Conservation (phyloP, 2,329 filamentous ascomycete genomes). For the Hypoxylon rubiginosum region DNA sequence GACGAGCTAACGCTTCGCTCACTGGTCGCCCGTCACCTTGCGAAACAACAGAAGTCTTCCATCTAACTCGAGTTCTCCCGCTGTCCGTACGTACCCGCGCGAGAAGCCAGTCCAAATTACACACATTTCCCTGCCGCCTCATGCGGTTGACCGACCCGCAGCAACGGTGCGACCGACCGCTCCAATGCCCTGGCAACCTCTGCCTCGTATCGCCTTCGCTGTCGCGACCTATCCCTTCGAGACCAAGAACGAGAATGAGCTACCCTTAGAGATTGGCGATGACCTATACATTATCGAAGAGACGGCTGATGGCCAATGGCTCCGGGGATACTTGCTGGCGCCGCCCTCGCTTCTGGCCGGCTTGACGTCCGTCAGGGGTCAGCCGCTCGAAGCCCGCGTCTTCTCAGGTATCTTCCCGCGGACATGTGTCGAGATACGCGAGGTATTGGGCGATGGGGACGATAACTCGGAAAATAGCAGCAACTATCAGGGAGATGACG, state of each 20-base stretch:
- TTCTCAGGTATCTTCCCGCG: conserved; percentile 98
- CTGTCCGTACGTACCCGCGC: conserved; percentile 33
- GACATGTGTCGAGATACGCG: conserved; percentile 93
- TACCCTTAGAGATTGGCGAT: conserved; percentile 97
- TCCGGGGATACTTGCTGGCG: conserved; percentile 93
- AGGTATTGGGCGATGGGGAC: conserved; percentile 84
- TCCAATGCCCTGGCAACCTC: conserved; percentile 94
- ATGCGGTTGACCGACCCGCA: conserved; percentile 53
- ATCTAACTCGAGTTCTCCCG: conserved; percentile 4
- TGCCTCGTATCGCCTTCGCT: conserved; percentile 97
- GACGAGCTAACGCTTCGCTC: conserved; percentile 19
- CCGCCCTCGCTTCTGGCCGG: conserved; percentile 93
- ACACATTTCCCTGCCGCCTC: conserved; percentile 41
- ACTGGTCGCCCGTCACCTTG: conserved; percentile 16
- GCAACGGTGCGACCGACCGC: conserved; percentile 49
- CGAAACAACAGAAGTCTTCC: conserved; percentile 17
- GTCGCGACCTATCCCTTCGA: conserved; percentile 96
- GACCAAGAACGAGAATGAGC: conserved; percentile 86
- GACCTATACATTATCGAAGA: conserved; percentile 99
- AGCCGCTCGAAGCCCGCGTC: conserved; percentile 93
- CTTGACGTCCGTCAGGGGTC: conserved; percentile 89
- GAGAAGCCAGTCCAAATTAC: conserved; percentile 25
- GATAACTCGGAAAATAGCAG: conserved; percentile 60
- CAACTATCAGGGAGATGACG: conserved; percentile 48
- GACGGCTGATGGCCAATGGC: conserved; percentile 91